Conservation (phyloP, 2,329 filamentous ascomycete species). For the Lasiodiplodia sp. region DNA sequence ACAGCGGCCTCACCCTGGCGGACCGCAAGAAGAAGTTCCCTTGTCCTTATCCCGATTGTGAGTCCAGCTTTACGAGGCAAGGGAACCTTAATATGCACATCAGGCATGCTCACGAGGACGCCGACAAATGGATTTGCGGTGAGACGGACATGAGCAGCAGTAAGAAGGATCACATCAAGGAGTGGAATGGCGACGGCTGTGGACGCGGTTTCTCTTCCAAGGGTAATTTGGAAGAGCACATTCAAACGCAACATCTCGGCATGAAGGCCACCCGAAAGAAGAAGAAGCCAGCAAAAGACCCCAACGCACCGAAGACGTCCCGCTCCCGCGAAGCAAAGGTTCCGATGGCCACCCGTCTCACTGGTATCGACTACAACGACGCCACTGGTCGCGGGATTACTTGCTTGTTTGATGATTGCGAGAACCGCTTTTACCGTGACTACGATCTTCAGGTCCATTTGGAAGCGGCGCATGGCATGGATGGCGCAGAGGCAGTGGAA, state of each 20-base stretch:
- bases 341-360: conserved; percentile 56
- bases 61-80: conserved; percentile 78
- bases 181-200: conserved; percentile 74
- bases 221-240: conserved; percentile 80
- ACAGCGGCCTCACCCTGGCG: conserved; percentile 60
- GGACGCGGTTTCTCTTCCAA: conserved; percentile 79
- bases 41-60: conserved; percentile 74
- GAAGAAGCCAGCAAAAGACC: conserved; percentile 44
- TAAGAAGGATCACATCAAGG: conserved; percentile 59
- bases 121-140: conserved; percentile 79
- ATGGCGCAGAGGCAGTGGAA: conserved; percentile 46
- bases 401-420: conserved; percentile 54
- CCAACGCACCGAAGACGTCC: conserved; percentile 3
- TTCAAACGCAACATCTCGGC: conserved; percentile 82
- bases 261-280: conserved; percentile 51
- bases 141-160: conserved; percentile 65
- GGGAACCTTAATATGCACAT: conserved; percentile 86
- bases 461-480: conserved; percentile 51
- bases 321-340: conserved; percentile 32
- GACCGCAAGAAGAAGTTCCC: conserved; percentile 67
- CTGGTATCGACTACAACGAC: conserved; percentile 63
- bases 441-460: conserved; percentile 66
- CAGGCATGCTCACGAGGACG: conserved; percentile 76
- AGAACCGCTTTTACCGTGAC: conserved; percentile 58
- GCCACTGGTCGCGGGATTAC: conserved; percentile 57